Base-by-base conservation (phyloP, 768 basidiomycete genomes). In the Collybia sordida region DNA sequence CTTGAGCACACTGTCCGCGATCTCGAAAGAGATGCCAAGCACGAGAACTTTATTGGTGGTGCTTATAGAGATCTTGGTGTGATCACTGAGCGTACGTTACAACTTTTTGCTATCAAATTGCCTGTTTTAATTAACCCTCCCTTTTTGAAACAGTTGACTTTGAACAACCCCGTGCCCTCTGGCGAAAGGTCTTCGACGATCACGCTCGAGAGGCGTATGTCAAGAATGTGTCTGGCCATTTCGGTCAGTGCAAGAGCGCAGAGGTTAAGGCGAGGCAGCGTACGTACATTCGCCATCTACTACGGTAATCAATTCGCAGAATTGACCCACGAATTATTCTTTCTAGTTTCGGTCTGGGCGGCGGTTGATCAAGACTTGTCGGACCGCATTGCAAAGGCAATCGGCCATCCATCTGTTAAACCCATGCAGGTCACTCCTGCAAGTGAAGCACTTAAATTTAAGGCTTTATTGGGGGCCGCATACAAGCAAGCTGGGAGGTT, bases 131-230 rank as follows among this genome's bases (percentile, higher is more conserved):
- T 39, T 48, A 14, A 25, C 12, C 19, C 9, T n/a, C n/a, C 24
- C 25, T 41, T 24, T 17, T 6, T 55, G 1, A 31, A 31, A 31
- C 48, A 89, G 87, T 90, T 56, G 89, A 92, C 73, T 92, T 91
- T 59, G 89, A 90, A 71, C 90, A 90, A 64, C 89, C 89, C 11
- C 84, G 88, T 50, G 80, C 74, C 19, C 66, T 91, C 47, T 91
- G 82, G 75, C 62, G 59, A 50, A 81, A 75, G 55, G 88, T 90
- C n/a, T 81, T 85, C 78, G 77, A 74, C 47, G 81, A 88, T 50
- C 63, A 71, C 22, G 75, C 78, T 55, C 74, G 82, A 31, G 74
- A 79, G 52, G 80, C 84, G 57, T 82, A 85, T 45, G 79, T 90
- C 49, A 64, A 71, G 61, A 92, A 92, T 63, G 68, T 92, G 41